Evolutionary conservation across 805 yeast genomes (phyloP).

Genomic region (Pichia phayaonensis): DNA sequence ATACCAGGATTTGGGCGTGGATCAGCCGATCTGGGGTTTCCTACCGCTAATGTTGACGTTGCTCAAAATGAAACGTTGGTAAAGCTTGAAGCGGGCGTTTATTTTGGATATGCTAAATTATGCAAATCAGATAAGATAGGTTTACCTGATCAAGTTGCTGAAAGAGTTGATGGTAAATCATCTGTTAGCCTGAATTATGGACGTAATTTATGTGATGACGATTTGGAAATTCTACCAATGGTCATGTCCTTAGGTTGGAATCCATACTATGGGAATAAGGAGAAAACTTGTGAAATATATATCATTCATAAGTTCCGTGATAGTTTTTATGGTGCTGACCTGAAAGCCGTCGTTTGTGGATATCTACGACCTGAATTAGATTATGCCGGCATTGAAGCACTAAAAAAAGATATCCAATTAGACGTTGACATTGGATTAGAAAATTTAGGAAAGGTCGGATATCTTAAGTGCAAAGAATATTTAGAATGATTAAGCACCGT

Average conservation of each 20-base stretch:
- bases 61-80: constrained; percentile 36
- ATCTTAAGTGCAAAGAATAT: constrained; percentile 26
- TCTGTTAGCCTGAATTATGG: constrained; percentile 60
- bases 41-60: constrained; percentile 86
- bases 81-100: constrained; percentile 66
- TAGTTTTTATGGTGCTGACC: constrained; percentile 75
- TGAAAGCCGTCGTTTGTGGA: constrained; percentile 69
- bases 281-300: constrained; percentile 83
- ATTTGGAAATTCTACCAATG: constrained; percentile 59
- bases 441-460: constrained; percentile 37
- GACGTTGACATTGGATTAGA: constrained; percentile 67
- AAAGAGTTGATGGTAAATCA: constrained; percentile 31
- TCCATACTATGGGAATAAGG: constrained; percentile 76
- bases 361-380: constrained; percentile 86
- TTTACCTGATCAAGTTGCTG: background rate
- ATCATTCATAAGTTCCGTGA: constrained; percentile 62
- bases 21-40: constrained; percentile 85
- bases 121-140: background rate
- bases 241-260: constrained; percentile 96
- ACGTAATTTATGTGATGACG: constrained; percentile 35
- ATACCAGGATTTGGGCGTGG: constrained; percentile 94
- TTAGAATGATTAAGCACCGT: constrained; percentile 1
- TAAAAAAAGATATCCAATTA: constrained; percentile 72
- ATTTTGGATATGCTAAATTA: constrained; percentile 61
- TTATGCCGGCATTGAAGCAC: constrained; percentile 73